A percentile compares a stretch with the other conserved stretches of the same genome.
Evolutionary conservation across 2,329 filamentous ascomycete species (phyloP).

Genomic region (Colletotrichum abscissum): DNA sequence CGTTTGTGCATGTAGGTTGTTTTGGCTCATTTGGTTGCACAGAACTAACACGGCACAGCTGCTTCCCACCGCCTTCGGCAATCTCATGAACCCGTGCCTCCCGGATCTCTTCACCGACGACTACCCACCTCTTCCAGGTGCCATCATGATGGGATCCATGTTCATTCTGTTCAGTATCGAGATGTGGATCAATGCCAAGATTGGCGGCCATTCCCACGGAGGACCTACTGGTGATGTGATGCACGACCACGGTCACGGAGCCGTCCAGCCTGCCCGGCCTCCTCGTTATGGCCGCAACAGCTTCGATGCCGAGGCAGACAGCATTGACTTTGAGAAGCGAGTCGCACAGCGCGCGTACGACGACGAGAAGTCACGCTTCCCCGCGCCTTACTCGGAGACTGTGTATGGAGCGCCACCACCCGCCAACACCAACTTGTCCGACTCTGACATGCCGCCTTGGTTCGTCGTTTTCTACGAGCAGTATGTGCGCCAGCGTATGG

Average conservation of each 20-base stretch:
- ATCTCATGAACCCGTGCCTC: slow-evolving; percentile 63
- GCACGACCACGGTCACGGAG: slow-evolving; percentile 22
- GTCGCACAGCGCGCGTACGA: slow-evolving; percentile 53
- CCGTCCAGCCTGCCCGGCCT: slow-evolving; percentile 43
- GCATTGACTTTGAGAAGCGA: slow-evolving; percentile 52
- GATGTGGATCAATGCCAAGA: slow-evolving; percentile 70
- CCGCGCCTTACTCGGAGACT: slow-evolving; percentile 35
- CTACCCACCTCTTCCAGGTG: slow-evolving; percentile 71
- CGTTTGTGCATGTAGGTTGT: slow-evolving; percentile 75
- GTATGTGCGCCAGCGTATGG: slow-evolving; percentile 69
- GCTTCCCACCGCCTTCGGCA: slow-evolving; percentile 69
- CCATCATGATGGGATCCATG: slow-evolving; percentile 73
- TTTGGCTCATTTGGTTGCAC: too few species aligned
- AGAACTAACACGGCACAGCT: slow-evolving; percentile 47
- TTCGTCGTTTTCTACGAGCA: slow-evolving; percentile 73
- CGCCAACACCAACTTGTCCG: slow-evolving; percentile 42
- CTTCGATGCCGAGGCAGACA: slow-evolving; percentile 46
- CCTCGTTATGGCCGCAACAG: slow-evolving; percentile 44
- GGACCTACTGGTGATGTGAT: slow-evolving; percentile 58
- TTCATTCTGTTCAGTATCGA: slow-evolving; percentile 72
- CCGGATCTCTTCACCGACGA: slow-evolving; percentile 69
- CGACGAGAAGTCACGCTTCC: slow-evolving; percentile 46
- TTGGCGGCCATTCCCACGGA: slow-evolving; percentile 68
- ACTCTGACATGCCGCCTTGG: slow-evolving; percentile 68
- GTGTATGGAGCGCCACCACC: slow-evolving; percentile 38